A percentile compares a stretch with the other conserved stretches of the same genome.
phyloP scores from a whole-genome alignment of 495 filamentous ascomycete genomes.

The Talaromyces wortmannii region DNA sequence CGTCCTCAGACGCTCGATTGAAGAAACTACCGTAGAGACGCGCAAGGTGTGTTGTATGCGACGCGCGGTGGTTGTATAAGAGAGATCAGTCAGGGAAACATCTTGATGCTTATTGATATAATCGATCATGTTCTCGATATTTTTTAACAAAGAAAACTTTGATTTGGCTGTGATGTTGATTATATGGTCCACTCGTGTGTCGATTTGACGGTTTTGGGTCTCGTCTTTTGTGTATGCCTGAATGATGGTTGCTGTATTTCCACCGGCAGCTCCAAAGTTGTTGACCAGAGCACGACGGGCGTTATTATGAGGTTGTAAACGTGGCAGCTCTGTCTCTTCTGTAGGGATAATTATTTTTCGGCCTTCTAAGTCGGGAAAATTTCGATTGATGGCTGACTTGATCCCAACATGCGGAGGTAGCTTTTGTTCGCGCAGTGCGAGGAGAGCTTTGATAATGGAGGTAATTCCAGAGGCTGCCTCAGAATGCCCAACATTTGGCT shows the following conservation, averaged over 20 bases:
- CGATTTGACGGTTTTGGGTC: constrained; percentile 36
- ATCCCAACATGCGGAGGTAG: constrained; percentile 61
- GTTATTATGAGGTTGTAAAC: constrained; percentile 46
- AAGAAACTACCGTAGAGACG: constrained; percentile 38
- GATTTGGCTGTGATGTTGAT: constrained; percentile 47
- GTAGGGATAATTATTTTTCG: constrained; percentile 61
- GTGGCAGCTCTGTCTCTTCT: constrained; percentile 51
- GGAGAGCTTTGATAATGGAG: constrained; percentile 66
- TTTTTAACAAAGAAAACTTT: constrained; percentile 46
- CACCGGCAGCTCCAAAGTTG: constrained; percentile 59
- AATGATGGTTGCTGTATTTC: constrained; percentile 47
- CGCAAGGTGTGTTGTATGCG: constrained; percentile 72
- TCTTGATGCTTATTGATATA: constrained; percentile 45
- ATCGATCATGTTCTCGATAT: constrained; percentile 40
- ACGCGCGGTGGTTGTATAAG: constrained; percentile 79
- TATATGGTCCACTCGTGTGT: constrained; percentile 42
- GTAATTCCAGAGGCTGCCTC: constrained; percentile 75
- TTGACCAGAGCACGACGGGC: constrained; percentile 59
- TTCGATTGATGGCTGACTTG: constrained; percentile 64
- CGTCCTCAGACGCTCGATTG: constrained; percentile 2
- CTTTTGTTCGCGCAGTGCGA: constrained; percentile 65
- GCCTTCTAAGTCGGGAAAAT: constrained; percentile 46
- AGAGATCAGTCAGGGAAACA: constrained; percentile 31
- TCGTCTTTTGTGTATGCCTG: constrained; percentile 38
- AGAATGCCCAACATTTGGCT: constrained; percentile 77